Evolutionary conservation across 345 rosid genomes (phyloP).

Genomic region (Aegle marmelos): DNA sequence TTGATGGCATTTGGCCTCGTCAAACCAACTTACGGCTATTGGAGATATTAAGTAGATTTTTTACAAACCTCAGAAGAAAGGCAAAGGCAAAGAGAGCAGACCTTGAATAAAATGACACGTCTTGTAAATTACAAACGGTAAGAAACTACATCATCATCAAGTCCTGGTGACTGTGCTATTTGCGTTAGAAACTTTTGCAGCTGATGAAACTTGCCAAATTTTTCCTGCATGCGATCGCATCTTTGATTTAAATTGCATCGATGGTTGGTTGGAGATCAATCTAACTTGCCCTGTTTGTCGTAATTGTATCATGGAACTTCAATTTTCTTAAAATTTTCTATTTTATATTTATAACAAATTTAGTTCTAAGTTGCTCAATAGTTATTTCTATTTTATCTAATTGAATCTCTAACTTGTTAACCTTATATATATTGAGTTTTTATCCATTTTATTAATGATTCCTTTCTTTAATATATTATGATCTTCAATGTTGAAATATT

Average conservation of each 20-base stretch:
- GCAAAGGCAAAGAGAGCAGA: background rate
- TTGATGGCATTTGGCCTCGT: no score
- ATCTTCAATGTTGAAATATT: no score
- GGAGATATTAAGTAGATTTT: background rate
- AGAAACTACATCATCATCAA: background rate
- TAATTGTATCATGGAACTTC: background rate
- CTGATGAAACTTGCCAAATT: constrained; percentile 20
- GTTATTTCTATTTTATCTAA: no score
- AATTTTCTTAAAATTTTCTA: no score
- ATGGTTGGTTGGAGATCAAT: background rate
- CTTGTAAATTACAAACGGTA: background rate
- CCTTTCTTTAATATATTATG: no score
- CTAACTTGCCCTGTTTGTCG: constrained; percentile 19
- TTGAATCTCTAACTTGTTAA: no score
- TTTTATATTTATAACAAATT: no score
- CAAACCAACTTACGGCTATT: background rate
- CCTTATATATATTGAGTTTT: no score
- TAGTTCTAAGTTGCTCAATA: no score
- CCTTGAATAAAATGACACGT: background rate
- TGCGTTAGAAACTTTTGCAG: constrained; percentile 32
- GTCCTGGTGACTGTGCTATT: constrained; percentile 23
- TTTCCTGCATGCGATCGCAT: constrained; percentile 25
- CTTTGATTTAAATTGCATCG: constrained; percentile 19
- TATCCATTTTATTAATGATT: no score
- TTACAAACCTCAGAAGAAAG: background rate